These are phyloP conservation scores for Hortaea werneckii DNA, from an alignment of 2,329 filamentous ascomycete genomes.

Conservation along the genomic window DNA sequence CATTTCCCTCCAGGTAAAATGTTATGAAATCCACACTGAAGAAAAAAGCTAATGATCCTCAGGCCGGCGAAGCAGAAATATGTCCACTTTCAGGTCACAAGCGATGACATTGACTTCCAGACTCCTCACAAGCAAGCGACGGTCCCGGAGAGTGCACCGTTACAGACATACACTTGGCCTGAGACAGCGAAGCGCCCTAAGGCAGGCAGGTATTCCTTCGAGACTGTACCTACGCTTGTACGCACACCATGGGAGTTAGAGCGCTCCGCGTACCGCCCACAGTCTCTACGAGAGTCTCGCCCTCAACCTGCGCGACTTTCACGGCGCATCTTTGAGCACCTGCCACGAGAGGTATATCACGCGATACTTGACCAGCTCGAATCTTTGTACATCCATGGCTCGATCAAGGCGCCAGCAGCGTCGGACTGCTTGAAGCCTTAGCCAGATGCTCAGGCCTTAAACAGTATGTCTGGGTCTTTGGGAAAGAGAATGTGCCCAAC, in stretches of 20 bases:
- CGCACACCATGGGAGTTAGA: slow-evolving; percentile 31
- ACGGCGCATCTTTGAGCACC: slow-evolving; percentile 31
- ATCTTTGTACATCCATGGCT: slow-evolving; percentile 32
- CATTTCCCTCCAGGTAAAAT: slow-evolving; percentile 12
- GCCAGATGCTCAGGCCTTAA: slow-evolving; percentile 45
- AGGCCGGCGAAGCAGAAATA: slow-evolving; percentile 14
- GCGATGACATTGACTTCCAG: slow-evolving; percentile 11
- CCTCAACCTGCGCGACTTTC: slow-evolving; percentile 12
- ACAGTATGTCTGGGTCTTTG: slow-evolving; percentile 45
- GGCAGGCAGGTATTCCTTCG: slow-evolving; percentile 8
- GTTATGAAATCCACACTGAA: background rate
- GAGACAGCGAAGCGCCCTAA: slow-evolving; percentile 1
- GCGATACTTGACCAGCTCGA: slow-evolving; percentile 44
- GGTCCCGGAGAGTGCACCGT: slow-evolving; percentile 1
- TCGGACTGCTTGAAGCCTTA: slow-evolving; percentile 35
- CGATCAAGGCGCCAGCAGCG: slow-evolving; percentile 5
- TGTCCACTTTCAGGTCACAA: slow-evolving; percentile 17
- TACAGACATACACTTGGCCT: slow-evolving; percentile 12
- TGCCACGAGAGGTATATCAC: slow-evolving; percentile 46
- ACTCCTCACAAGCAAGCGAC: slow-evolving; percentile 1
- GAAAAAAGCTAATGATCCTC: background rate
- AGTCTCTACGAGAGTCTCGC: slow-evolving; percentile 1
- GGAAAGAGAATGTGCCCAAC: slow-evolving; percentile 18
- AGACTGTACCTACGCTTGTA: slow-evolving; percentile 15
- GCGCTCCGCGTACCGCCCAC: slow-evolving; percentile 9